Evolutionary conservation across 1,284 basidiomycete species (phyloP), one percentile per base, ranked within the genome.

Genomic region (Trichosporon coremiiforme): DNA sequence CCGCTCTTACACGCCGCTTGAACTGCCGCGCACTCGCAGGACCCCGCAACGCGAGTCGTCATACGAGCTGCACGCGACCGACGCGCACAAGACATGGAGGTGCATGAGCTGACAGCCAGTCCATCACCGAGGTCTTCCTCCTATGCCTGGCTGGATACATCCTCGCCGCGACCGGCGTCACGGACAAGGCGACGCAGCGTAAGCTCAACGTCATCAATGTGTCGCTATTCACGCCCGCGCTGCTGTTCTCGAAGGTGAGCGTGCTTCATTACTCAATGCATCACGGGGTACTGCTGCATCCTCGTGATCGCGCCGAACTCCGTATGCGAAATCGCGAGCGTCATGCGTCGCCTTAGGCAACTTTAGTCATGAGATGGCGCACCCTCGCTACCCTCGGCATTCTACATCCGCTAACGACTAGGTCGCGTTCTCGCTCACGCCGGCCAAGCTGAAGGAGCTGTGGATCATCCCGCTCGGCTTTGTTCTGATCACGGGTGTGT

Each of bases 241-340:
- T 98, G 20, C 86, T 97, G 31, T 97, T 97, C 84, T 94, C 92
- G 45, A 98, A 97, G 85, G 94, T 96, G 22, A 91, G 94, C 0
- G 9, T n/a, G n/a, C 33, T 33, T 33, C 8, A 8, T 33, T 8
- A 3, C 3, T 33, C 33, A 4, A 33, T 4, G 33, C 33, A 8
- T 33, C 33, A 3, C 33, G 33, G 33, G 33, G 3, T 41, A 2
- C 38, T 5, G 6, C 41, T 17, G 15, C 17, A 7, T 15, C 41
- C 17, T 17, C 15, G 15, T 3, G 38, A 41, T 41, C 38, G 38
- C 12, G 13, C 38, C 10, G 38, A 2, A 41, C 41, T 45, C 4
- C 41, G 38, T 41, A 9, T 12, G 41, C 41, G 15, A 4, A 15
- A 15, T 45, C 17, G 41, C 41, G 33, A n/a, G 2, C 41, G 41